A percentile compares a stretch with the other conserved stretches of the same genome.
Evolutionary conservation across 2,329 filamentous ascomycete species (phyloP).

Genomic region (Diplocarpon mali): DNA sequence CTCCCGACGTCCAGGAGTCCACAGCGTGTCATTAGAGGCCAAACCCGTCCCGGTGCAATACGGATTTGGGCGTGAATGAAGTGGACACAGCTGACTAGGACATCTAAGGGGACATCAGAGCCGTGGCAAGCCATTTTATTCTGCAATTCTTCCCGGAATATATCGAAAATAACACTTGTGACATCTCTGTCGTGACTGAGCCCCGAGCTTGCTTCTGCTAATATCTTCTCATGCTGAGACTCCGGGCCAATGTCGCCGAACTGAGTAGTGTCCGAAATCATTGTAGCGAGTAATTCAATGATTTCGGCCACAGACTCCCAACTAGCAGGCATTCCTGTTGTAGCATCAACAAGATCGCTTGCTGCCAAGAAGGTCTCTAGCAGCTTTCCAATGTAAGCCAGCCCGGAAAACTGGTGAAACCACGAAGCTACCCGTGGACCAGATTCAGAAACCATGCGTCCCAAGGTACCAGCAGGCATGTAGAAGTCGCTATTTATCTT

Average conservation of each 20-base stretch:
- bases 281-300: slow-evolving; percentile 60
- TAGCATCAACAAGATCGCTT: slow-evolving; percentile 34
- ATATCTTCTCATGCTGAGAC: slow-evolving; percentile 26
- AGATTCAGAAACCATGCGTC: slow-evolving; percentile 67
- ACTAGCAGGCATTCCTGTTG: slow-evolving; percentile 36
- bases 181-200: slow-evolving; percentile 56
- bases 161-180: slow-evolving; percentile 69
- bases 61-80: slow-evolving; percentile 66
- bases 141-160: slow-evolving; percentile 60
- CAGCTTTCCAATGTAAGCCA: slow-evolving; percentile 69
- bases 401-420: slow-evolving; percentile 62
- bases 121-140: slow-evolving; percentile 31
- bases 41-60: slow-evolving; percentile 70
- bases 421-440: slow-evolving; percentile 64
- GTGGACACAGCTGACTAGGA: slow-evolving; percentile 61
- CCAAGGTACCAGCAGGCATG: slow-evolving; percentile 54
- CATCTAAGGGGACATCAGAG: slow-evolving; percentile 41
- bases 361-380: slow-evolving; percentile 56
- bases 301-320: slow-evolving; percentile 59
- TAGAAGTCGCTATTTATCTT: slow-evolving; percentile 38
- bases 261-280: slow-evolving; percentile 40
- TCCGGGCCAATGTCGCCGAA: neutral
- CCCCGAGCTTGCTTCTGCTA: slow-evolving; percentile 47
- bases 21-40: slow-evolving; percentile 80
- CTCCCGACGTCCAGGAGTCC: slow-evolving; percentile 68